A percentile compares a stretch with the other conserved stretches of the same genome.
Evolutionary conservation across 2,329 filamentous ascomycete species (phyloP).

Genomic region (Bipolaris cookei): DNA sequence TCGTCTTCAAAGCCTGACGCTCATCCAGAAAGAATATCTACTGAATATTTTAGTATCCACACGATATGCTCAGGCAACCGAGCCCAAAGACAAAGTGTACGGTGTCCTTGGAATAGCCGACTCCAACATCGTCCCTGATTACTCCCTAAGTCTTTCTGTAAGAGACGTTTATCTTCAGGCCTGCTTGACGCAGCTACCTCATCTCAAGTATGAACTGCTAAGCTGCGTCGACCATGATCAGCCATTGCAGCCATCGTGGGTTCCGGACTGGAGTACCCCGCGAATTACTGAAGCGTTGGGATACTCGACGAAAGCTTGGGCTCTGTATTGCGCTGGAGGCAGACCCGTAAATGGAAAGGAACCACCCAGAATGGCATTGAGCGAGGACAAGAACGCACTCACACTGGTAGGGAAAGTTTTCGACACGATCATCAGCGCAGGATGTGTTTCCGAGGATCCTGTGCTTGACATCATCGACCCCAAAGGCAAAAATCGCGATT

Average conservation of each 20-base stretch:
- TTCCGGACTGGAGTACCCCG: conserved; percentile 31
- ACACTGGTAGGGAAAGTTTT: conserved; percentile 26
- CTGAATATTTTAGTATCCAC: conserved; percentile 25
- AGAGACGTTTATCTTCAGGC: conserved; percentile 32
- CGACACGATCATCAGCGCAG: conserved; percentile 21
- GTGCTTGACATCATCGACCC: conserved; percentile 23
- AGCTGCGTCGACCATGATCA: conserved; percentile 33
- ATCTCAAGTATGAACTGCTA: conserved; percentile 18
- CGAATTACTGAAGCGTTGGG: conserved; percentile 31
- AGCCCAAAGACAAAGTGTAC: conserved; percentile 37
- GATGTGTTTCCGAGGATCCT: conserved; percentile 13
- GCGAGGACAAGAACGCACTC: conserved; percentile 14
- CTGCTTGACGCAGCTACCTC: conserved; percentile 17
- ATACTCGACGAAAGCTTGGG: conserved; percentile 28
- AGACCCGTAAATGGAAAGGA: background rate
- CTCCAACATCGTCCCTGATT: conserved; percentile 20
- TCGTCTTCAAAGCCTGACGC: conserved; percentile 10
- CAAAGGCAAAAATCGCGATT: conserved; percentile 6
- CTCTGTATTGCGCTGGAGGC: conserved; percentile 26
- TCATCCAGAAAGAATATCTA: conserved; percentile 11
- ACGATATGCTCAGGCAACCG: conserved; percentile 31
- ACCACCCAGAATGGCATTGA: conserved; percentile 1
- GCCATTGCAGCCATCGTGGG: conserved; percentile 30
- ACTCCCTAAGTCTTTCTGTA: conserved; percentile 14
- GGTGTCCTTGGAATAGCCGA: conserved; percentile 30